phyloP scores from a whole-genome alignment of 2,329 filamentous ascomycete genomes.

The Aspergillus bombycis region DNA sequence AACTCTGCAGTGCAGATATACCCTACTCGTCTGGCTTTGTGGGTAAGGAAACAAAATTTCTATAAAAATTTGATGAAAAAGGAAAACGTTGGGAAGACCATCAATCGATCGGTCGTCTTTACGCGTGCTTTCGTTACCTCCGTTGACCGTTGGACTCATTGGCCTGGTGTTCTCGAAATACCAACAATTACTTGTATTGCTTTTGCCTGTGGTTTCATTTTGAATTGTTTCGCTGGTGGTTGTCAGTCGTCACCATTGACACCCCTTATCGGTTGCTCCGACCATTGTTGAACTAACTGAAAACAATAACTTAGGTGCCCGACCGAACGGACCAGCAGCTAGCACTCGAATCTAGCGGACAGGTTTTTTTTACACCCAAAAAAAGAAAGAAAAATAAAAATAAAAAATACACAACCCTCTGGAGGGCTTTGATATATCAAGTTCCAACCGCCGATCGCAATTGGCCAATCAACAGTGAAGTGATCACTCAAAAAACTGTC shows the following conservation, averaged over 20 bases:
- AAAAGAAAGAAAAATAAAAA: constrained; percentile 14
- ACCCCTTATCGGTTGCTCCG: constrained; percentile 23
- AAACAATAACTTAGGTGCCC: constrained; percentile 22
- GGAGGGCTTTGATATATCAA: constrained; percentile 27
- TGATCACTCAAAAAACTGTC: constrained; percentile 19
- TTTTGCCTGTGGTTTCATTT: constrained; percentile 21
- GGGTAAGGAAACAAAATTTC: constrained; percentile 10
- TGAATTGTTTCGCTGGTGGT: constrained; percentile 13
- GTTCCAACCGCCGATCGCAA: constrained; percentile 28
- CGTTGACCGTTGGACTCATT: constrained; percentile 19
- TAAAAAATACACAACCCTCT: constrained; percentile 20
- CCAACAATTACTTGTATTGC: constrained; percentile 11
- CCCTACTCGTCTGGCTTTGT: constrained; percentile 21
- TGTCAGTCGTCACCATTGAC: constrained; percentile 15
- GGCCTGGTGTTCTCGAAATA: constrained; percentile 28
- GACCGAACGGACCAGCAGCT: constrained; percentile 18
- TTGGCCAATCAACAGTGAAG: constrained; percentile 22
- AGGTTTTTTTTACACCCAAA: background rate
- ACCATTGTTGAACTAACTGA: constrained; percentile 20
- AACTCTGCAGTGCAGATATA: constrained; percentile 37
- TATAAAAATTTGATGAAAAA: constrained; percentile 16
- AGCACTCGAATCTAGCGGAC: constrained; percentile 15
- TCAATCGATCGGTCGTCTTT: constrained; percentile 5
- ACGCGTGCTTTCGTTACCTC: constrained; percentile 15
- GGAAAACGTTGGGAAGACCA: constrained; percentile 12